Conservation (phyloP, 129 eudicot species). For the Centrapalus pauciflorus region DNA sequence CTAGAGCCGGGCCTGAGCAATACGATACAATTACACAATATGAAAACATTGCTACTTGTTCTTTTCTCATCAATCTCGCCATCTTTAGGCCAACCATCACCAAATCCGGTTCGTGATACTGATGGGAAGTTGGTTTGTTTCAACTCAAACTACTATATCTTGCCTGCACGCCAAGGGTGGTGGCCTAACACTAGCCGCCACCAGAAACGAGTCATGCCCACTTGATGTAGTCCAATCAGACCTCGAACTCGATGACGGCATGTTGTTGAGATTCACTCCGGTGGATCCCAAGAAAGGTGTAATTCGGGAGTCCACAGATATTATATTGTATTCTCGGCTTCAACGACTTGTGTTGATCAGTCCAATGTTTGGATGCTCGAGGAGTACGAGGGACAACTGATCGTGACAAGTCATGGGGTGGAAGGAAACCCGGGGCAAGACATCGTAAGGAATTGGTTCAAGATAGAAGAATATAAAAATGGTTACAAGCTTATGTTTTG, state of each 20-base stretch:
- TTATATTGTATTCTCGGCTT: conserved; percentile 28
- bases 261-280: conserved; percentile 26
- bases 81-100: no score
- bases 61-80: no score
- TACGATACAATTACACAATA: no score
- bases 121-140: no score
- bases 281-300: conserved; percentile 32
- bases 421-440: conserved; percentile 39
- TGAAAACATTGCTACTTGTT: no score
- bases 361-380: conserved; percentile 42
- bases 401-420: conserved; percentile 35
- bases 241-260: conserved; percentile 14
- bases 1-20: no score
- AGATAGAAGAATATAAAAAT: conserved; percentile 25
- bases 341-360: conserved; percentile 25
- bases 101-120: no score
- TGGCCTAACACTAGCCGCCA: no score
- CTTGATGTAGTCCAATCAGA: no score
- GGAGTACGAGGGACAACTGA: conserved; percentile 20
- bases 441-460: conserved; percentile 46
- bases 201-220: no score
- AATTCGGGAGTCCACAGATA: conserved; percentile 37
- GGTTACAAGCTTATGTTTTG: conserved; percentile 35
- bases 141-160: no score
- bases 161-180: no score